Percentiles rank a stretch among this genome's conserved stretches.
These are phyloP conservation scores for Dendrostoma leiphaemia DNA, from an alignment of 2,329 filamentous ascomycete species.

Conservation along the genomic window DNA sequence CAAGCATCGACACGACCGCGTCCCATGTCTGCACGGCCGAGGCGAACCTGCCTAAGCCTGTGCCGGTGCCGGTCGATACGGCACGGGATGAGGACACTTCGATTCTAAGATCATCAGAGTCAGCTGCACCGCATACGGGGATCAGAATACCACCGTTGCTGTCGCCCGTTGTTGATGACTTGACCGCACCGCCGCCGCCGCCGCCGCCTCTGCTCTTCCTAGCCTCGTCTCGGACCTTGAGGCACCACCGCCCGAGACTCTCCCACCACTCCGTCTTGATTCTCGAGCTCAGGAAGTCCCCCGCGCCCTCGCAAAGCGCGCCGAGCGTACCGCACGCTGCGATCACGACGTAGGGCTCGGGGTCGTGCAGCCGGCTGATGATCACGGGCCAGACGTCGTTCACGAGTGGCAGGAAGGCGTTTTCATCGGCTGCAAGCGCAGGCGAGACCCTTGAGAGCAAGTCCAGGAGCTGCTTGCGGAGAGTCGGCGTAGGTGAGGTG, in stretches of 20 bases:
- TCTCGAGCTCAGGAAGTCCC: slow-evolving; percentile 76
- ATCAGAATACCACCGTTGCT: slow-evolving; percentile 28
- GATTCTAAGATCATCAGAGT: slow-evolving; percentile 9
- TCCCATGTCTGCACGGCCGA: slow-evolving; percentile 65
- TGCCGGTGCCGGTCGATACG: slow-evolving; percentile 15
- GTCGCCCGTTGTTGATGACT: neutral
- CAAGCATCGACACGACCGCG: slow-evolving; percentile 57
- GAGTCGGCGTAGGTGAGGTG: slow-evolving; percentile 74
- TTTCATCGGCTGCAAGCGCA: slow-evolving; percentile 72
- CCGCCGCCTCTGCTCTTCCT: slow-evolving; percentile 21
- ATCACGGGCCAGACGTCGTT: slow-evolving; percentile 90
- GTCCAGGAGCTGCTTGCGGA: slow-evolving; percentile 75
- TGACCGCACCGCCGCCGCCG: neutral
- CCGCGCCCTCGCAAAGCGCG: slow-evolving; percentile 68
- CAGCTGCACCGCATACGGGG: slow-evolving; percentile 28
- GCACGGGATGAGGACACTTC: slow-evolving; percentile 14
- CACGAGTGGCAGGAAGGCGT: slow-evolving; percentile 82
- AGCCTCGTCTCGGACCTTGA: slow-evolving; percentile 40
- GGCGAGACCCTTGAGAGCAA: slow-evolving; percentile 72
- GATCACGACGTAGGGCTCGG: slow-evolving; percentile 66
- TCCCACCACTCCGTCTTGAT: slow-evolving; percentile 71
- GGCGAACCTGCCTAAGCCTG: slow-evolving; percentile 56
- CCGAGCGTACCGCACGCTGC: slow-evolving; percentile 68
- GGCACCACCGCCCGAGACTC: slow-evolving; percentile 50
- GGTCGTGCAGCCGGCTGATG: slow-evolving; percentile 63